Evolutionary conservation across 2,329 filamentous ascomycete species (phyloP).

Genomic region (Sordariomycetes sp.): DNA sequence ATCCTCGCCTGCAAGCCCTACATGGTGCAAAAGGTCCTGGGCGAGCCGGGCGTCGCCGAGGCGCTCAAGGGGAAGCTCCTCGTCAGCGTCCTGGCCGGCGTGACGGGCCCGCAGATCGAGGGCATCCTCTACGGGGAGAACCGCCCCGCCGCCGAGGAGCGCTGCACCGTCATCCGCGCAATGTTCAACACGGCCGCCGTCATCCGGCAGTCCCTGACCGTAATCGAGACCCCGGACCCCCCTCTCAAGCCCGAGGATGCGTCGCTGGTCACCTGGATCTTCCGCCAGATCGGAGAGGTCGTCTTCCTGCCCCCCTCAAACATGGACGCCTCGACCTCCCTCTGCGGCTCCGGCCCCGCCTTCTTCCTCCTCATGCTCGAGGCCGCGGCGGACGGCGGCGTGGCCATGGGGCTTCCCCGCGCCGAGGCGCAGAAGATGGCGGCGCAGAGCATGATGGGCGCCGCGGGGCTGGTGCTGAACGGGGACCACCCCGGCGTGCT

Average conservation of each 20-base stretch:
- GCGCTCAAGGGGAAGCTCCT: constrained; percentile 70
- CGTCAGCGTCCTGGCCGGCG: constrained; percentile 69
- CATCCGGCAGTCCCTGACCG: constrained; percentile 71
- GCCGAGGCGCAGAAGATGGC: constrained; percentile 65
- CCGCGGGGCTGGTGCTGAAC: constrained; percentile 30
- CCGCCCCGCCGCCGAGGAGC: constrained; percentile 18
- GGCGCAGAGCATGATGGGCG: constrained; percentile 65
- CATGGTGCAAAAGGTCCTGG: constrained; percentile 56
- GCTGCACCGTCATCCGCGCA: constrained; percentile 57
- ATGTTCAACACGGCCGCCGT: constrained; percentile 78
- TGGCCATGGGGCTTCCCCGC: constrained; percentile 61
- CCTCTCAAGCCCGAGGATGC: constrained; percentile 39
- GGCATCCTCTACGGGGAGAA: constrained; percentile 42
- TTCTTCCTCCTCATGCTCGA: constrained; percentile 68
- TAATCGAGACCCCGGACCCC: constrained; percentile 52
- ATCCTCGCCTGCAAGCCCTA: constrained; percentile 73
- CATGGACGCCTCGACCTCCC: constrained; percentile 62
- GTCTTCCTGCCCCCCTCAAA: constrained; percentile 50
- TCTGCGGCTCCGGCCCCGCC: constrained; percentile 63
- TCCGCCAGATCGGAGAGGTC: constrained; percentile 59
- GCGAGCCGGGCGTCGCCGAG: constrained; percentile 52
- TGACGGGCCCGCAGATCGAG: constrained; percentile 57
- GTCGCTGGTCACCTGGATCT: constrained; percentile 60
- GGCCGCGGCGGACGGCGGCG: constrained; percentile 61
- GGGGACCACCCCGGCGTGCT: constrained; percentile 66